Conservation (phyloP, 148 eudicot genomes). For the Heliamphora exappendiculata region DNA sequence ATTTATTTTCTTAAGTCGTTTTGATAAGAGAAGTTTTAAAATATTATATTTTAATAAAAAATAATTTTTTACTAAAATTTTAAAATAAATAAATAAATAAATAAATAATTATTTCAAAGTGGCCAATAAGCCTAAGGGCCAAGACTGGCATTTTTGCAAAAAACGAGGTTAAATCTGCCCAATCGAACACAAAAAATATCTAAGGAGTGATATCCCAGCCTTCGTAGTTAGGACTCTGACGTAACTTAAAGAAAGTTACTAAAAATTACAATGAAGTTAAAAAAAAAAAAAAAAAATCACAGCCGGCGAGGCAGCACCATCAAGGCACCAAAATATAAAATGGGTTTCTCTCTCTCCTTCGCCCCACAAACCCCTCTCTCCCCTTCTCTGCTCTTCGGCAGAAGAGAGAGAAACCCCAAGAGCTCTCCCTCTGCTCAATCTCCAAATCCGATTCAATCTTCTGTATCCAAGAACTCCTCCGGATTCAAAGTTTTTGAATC, state of each 20-base stretch:
- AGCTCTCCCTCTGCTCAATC: not conserved
- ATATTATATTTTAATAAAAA: too few relatives aligned
- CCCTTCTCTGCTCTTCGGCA: conserved; percentile 16
- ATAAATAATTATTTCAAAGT: too few relatives aligned
- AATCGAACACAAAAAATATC: too few relatives aligned
- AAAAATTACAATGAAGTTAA: not conserved
- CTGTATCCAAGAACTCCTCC: not conserved
- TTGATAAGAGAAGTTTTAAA: too few relatives aligned
- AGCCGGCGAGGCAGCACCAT: not conserved
- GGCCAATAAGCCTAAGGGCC: too few relatives aligned
- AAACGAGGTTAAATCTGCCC: not conserved
- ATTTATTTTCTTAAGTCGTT: too few relatives aligned
- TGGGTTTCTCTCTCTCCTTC: conserved; percentile 1
- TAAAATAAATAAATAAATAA: too few relatives aligned
- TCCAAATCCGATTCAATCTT: not conserved
- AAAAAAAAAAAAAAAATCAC: not conserved
- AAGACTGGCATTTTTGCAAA: not conserved
- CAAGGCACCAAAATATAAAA: not conserved
- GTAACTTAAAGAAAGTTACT: not conserved
- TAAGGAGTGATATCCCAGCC: not conserved
- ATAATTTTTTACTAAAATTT: too few relatives aligned
- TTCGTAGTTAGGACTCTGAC: not conserved
- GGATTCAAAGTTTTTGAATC: conserved; percentile 37
- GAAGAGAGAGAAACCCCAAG: conserved; percentile 23
- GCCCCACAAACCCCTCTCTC: conserved; percentile 1